phyloP scores from a whole-genome alignment of 23 red algal species.

The Gracilariopsis chorda region DNA sequence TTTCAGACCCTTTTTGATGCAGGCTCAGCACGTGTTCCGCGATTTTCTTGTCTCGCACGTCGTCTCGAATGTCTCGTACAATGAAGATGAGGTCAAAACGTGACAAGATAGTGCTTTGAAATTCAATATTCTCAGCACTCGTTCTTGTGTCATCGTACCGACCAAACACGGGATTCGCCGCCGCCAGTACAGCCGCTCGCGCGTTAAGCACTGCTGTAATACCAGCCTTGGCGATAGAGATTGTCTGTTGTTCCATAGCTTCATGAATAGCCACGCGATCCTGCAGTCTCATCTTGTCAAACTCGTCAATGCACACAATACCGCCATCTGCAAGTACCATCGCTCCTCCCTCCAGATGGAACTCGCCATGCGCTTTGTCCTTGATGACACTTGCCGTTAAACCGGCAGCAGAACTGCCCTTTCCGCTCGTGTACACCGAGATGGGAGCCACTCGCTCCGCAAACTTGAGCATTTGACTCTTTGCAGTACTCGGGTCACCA shows the following conservation, averaged over 20 bases:
- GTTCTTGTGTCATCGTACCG: conserved; percentile 89
- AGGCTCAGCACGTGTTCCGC: conserved; percentile 90
- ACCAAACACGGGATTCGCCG: conserved; percentile 96
- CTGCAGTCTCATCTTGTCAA: conserved; percentile 95
- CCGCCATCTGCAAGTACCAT: conserved; percentile 97
- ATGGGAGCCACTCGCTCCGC: conserved; percentile 83
- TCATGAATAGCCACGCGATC: conserved; percentile 97
- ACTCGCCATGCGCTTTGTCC: conserved; percentile 84
- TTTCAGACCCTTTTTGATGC: conserved; percentile 79
- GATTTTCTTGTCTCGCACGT: conserved; percentile 82
- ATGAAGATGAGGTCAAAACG: conserved; percentile 99
- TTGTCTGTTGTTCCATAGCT: conserved; percentile 99
- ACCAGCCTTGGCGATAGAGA: conserved; percentile 97
- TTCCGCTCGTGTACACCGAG: conserved; percentile 87
- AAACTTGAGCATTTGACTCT: conserved; percentile 93
- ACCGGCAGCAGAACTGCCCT: conserved; percentile 85
- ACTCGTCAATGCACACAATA: conserved; percentile 98
- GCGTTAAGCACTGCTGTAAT: conserved; percentile 96
- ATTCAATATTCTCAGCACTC: conserved; percentile 95
- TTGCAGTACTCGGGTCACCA: conserved; percentile 89
- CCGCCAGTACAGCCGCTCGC: conserved; percentile 86
- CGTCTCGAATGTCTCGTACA: conserved; percentile 90
- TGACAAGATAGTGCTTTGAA: conserved; percentile 96
- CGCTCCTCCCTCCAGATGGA: conserved; percentile 92
- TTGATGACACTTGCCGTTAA: conserved; percentile 92